Base-by-base conservation (phyloP, 306 rosid genomes). In the Cajanus cajan region DNA sequence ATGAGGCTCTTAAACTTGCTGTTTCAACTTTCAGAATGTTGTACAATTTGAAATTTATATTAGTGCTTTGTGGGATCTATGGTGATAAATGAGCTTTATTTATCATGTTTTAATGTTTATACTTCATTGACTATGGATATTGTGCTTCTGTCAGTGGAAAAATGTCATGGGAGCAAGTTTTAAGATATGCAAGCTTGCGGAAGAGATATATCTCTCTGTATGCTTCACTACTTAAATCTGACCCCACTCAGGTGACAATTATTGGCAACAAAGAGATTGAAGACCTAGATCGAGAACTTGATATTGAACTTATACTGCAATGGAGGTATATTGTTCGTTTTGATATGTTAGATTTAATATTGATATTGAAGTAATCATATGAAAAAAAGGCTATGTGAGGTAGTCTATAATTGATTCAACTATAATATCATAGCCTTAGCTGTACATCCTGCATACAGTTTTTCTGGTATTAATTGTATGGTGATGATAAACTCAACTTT, bases 141-240 rank as follows among this genome's bases (percentile, higher is more conserved):
- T 68, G 63, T 65, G 34, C 63, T 83, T 78, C 57, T 86, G 82
- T 84, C 96, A 95, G 99, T 87, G 99, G 99, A 78, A 91, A 89
- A 83, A 80, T 93, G 94, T 87, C 99, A 22, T 95, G 98, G 99
- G 96, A 93, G 78, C 96, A 95, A 75, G 97, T 95, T 88, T 85
- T 93, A 82, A 92, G 85, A 91, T 91, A 87, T 73, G 90, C 97
- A 68, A 87, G 87, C 45, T 85, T 95, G 84, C 93, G 91, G 74
- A 95, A 93, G 88, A 89, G 83, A 91, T 95, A 95, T 70, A 84
- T 95, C 43, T 84, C 91, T 73, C 87, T 93, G 16, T 95, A 93
- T 85, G 98, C 93, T 82, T 88, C 97, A 11, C 86, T 90, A 62
- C 98, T 95, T 51, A 95, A 91, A 87, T 87, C 97, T 73, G 99